Evolutionary conservation across 1,284 basidiomycete species (phyloP).

Genomic region (Trametes polyzona): DNA sequence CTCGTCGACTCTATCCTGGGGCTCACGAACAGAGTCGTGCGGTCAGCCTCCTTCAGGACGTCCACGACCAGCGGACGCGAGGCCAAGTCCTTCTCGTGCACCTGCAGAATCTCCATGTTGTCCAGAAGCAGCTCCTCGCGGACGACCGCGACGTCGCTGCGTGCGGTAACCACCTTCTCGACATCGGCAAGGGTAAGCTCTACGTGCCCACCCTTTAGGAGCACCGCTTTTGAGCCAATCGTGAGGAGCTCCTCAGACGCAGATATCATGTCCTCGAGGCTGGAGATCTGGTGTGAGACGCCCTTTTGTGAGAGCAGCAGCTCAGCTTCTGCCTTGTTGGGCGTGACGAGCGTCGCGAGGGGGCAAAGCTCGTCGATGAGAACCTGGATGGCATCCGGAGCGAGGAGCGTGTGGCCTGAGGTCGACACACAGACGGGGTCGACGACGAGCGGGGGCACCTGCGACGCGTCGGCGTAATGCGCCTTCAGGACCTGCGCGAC

Average conservation of each 20-base stretch:
- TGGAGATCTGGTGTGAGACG: constrained; percentile 42
- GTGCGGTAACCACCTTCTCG: constrained; percentile 29
- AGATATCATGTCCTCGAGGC: constrained; percentile 65
- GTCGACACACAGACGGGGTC: constrained; percentile 96
- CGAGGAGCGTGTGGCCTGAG: constrained; percentile 83
- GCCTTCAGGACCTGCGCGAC: constrained; percentile 50
- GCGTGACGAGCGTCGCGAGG: constrained; percentile 78
- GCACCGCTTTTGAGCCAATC: constrained; percentile 61
- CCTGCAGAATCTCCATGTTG: constrained; percentile 65
- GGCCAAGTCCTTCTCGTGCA: constrained; percentile 27
- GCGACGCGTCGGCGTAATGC: constrained; percentile 36
- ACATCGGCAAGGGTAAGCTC: constrained; percentile 52
- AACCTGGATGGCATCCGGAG: constrained; percentile 65
- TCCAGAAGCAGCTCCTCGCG: constrained; percentile 50
- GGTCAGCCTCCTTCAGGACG: constrained; percentile 56
- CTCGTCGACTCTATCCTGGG: constrained; percentile 69
- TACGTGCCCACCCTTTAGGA: constrained; percentile 91
- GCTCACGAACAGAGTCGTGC: constrained; percentile 62
- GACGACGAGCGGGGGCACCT: constrained; percentile 64
- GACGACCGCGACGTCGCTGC: constrained; percentile 42
- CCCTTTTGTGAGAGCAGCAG: constrained; percentile 57
- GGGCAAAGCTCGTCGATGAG: constrained; percentile 74
- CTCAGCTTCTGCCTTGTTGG: constrained; percentile 85
- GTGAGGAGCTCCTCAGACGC: constrained; percentile 59
- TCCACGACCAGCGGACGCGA: constrained; percentile 69